phyloP scores from a whole-genome alignment of 768 basidiomycete genomes.

The button mushroom (Agaricus bisporus) region DNA sequence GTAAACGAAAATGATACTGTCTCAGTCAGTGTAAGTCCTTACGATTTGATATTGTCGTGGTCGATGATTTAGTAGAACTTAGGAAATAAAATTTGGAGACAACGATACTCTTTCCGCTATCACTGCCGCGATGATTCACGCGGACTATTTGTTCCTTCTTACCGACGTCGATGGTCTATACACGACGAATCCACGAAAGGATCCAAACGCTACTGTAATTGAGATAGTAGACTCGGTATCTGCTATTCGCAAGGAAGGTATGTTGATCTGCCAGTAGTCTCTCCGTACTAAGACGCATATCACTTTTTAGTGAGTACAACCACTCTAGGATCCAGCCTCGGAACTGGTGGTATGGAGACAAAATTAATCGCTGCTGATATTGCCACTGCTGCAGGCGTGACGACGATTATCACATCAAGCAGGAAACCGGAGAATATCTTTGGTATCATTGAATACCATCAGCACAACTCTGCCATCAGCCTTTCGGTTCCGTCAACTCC shows the following conservation, averaged over 20 bases:
- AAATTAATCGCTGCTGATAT: slow-evolving; percentile 98
- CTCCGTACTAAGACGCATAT: slow-evolving; percentile 1
- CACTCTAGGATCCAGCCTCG: slow-evolving; percentile 87
- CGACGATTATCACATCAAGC: slow-evolving; percentile 86
- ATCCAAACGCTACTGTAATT: slow-evolving; percentile 75
- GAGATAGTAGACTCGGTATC: slow-evolving; percentile 79
- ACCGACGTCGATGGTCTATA: slow-evolving; percentile 97
- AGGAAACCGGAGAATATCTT: slow-evolving; percentile 70
- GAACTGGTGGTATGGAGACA: slow-evolving; percentile 99
- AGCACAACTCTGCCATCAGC: slow-evolving; percentile 29
- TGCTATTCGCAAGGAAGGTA: slow-evolving; percentile 77
- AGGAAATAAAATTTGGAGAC: slow-evolving; percentile 99
- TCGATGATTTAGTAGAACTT: background rate
- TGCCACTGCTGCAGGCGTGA: slow-evolving; percentile 90
- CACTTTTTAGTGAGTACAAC: slow-evolving; percentile 71
- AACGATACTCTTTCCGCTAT: slow-evolving; percentile 98
- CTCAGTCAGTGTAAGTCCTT: slow-evolving; percentile 80
- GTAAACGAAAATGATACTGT: slow-evolving; percentile 99
- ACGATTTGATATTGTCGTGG: background rate
- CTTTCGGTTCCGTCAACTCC: slow-evolving; percentile 16
- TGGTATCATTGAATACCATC: slow-evolving; percentile 76
- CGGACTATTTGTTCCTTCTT: slow-evolving; percentile 93
- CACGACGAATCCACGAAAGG: slow-evolving; percentile 91
- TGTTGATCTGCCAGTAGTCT: slow-evolving; percentile 10
- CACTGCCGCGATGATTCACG: slow-evolving; percentile 95